Evolutionary conservation across 2,329 filamentous ascomycete species (phyloP).

Genomic region (Sphaerulina musiva): DNA sequence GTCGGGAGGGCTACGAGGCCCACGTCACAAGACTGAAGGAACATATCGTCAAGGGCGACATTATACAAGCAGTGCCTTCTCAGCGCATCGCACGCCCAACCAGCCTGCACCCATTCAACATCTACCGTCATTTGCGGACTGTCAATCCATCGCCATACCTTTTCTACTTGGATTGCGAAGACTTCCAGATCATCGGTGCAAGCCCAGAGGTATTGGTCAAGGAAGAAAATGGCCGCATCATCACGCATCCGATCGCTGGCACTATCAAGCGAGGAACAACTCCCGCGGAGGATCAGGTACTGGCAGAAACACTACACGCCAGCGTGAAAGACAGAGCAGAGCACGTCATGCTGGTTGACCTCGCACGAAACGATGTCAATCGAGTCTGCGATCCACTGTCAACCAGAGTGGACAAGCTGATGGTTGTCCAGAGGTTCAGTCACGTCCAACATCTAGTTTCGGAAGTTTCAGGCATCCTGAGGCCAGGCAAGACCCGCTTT

Average conservation of each 20-base stretch:
- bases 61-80: constrained; percentile 94
- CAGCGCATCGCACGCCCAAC: constrained; percentile 89
- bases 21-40: constrained; percentile 81
- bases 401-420: constrained; percentile 84
- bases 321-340: constrained; percentile 89
- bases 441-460: constrained; percentile 97
- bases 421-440: constrained; percentile 90
- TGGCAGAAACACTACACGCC: constrained; percentile 68
- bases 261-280: constrained; percentile 83
- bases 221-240: constrained; percentile 73
- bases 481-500: constrained; percentile 78
- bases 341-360: constrained; percentile 96
- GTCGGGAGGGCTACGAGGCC: constrained; percentile 77
- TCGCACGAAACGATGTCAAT: constrained; percentile 94
- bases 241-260: constrained; percentile 94
- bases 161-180: constrained; percentile 86
- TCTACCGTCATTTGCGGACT: constrained; percentile 92
- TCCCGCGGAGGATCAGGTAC: constrained; percentile 69
- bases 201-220: constrained; percentile 94
- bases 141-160: constrained; percentile 96
- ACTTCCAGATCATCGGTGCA: constrained; percentile 92
- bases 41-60: constrained; percentile 86
- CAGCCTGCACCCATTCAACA: constrained; percentile 90
- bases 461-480: constrained; percentile 85
- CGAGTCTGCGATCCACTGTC: constrained; percentile 85